Conservation (phyloP, 2,329 filamentous ascomycete genomes). For the Alternaria brassicae region DNA sequence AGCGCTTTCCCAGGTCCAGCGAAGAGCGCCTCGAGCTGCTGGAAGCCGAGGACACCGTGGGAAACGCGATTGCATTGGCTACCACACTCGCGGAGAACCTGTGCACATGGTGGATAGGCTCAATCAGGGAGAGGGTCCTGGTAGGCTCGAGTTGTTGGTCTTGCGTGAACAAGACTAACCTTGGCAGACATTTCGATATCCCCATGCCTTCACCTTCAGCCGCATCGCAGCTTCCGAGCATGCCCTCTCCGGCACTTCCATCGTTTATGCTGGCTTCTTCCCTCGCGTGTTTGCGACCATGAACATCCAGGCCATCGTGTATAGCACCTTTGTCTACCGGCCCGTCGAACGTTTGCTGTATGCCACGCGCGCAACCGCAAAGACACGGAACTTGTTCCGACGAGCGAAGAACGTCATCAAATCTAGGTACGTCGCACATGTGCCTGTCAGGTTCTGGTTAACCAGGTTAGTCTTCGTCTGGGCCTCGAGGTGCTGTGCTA, state of each 20-base stretch:
- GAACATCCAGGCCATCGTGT: constrained; percentile 28
- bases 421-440: constrained; percentile 26
- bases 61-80: constrained; percentile 33
- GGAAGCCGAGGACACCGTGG: constrained; percentile 41
- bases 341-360: constrained; percentile 40
- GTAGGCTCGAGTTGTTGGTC: constrained; percentile 12
- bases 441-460: constrained; percentile 1
- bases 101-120: constrained; percentile 48
- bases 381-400: constrained; percentile 29
- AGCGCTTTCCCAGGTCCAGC: constrained; percentile 37
- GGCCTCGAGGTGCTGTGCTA: constrained; percentile 40
- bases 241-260: constrained; percentile 24
- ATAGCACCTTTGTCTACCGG: constrained; percentile 29
- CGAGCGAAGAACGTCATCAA: constrained; percentile 31
- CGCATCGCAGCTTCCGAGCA: constrained; percentile 36
- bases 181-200: constrained; percentile 39
- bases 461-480: constrained; percentile 35
- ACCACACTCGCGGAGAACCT: constrained; percentile 36
- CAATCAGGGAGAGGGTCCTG: constrained; percentile 38
- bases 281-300: constrained; percentile 31
- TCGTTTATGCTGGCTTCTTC: constrained; percentile 40
- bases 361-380: constrained; percentile 28
- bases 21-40: constrained; percentile 39
- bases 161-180: background rate
- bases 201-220: constrained; percentile 30